Evolutionary conservation across 768 basidiomycete species (phyloP).

Genomic region (Gloeopeniophorella convolvens): DNA sequence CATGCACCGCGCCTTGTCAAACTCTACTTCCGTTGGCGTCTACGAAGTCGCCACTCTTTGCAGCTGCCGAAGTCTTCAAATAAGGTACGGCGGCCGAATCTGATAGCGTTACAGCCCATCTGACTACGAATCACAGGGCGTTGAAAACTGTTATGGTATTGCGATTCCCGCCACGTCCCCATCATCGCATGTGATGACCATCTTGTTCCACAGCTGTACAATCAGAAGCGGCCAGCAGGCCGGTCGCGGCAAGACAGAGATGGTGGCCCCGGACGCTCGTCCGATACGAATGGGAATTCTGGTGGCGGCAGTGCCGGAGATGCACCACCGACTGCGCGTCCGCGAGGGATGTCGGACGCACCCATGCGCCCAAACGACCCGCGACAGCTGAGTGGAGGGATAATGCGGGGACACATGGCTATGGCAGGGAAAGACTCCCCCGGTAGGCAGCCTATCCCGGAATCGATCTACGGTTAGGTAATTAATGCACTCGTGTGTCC

Average conservation of each 20-base stretch:
- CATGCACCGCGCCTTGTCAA: constrained; percentile 83
- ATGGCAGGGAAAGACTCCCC: constrained; percentile 13
- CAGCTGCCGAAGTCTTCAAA: constrained; percentile 82
- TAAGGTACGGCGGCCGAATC: constrained; percentile 48
- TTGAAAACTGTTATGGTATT: constrained; percentile 78
- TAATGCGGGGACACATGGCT: constrained; percentile 15
- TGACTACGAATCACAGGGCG: constrained; percentile 39
- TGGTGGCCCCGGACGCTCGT: constrained; percentile 22
- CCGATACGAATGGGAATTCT: constrained; percentile 19
- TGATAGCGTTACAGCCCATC: constrained; percentile 12
- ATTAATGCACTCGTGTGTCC: constrained; percentile 16
- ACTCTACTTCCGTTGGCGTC: constrained; percentile 81
- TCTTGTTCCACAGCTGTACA: constrained; percentile 52
- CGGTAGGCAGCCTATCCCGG: constrained; percentile 20
- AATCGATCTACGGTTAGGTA: constrained; percentile 17
- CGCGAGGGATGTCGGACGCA: constrained; percentile 73
- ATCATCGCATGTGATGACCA: constrained; percentile 17
- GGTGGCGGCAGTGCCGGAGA: constrained; percentile 35
- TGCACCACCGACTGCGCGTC: constrained; percentile 37
- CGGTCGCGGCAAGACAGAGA: constrained; percentile 46
- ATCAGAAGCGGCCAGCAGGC: constrained; percentile 63
- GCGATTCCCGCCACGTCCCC: neutral
- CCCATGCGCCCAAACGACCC: constrained; percentile 27
- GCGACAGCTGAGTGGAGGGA: constrained; percentile 11
- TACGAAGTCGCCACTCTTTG: constrained; percentile 95